Conservation (phyloP, 2,329 filamentous ascomycete species). For the Cadophora luteo-olivacea region DNA sequence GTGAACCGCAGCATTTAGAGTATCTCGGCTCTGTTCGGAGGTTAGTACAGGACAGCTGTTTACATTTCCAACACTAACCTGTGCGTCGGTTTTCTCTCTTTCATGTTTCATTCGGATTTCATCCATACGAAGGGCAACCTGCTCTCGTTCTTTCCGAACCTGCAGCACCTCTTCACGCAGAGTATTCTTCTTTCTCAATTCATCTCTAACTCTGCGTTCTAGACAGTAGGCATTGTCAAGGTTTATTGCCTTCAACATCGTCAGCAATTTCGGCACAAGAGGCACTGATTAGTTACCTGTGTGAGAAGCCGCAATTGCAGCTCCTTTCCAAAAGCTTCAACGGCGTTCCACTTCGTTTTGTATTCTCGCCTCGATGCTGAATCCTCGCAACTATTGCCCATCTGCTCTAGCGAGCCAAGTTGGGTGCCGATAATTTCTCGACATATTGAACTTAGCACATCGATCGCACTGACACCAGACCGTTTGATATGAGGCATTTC, state of each 20-base stretch:
- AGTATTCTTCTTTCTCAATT: conserved; percentile 61
- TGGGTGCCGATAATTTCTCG: conserved; percentile 63
- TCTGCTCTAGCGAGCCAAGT: conserved; percentile 55
- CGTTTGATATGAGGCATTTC: conserved; percentile 60
- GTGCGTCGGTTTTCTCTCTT: conserved; percentile 56
- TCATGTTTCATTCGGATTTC: conserved; percentile 67
- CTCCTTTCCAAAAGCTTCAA: conserved; percentile 66
- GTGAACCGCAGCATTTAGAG: conserved; percentile 63
- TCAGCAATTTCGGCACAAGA: conserved; percentile 23
- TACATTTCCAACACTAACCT: conserved; percentile 49
- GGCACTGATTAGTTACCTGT: conserved; percentile 54
- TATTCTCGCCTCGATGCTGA: conserved; percentile 58
- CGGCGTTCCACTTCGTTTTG: conserved; percentile 59
- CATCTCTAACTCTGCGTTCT: conserved; percentile 61
- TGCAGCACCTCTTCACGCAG: conserved; percentile 66
- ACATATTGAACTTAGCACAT: conserved; percentile 67
- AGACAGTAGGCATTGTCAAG: conserved; percentile 65
- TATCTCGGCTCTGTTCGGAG: conserved; percentile 50
- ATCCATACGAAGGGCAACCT: conserved; percentile 68
- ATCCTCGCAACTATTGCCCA: conserved; percentile 51
- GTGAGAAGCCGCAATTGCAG: conserved; percentile 61
- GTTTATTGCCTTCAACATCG: conserved; percentile 56
- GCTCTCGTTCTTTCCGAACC: conserved; percentile 64
- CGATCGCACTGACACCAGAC: conserved; percentile 66
- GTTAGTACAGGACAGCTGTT: background rate